Evolutionary conservation across 1,284 basidiomycete species (phyloP), one percentile per base, ranked within the genome.

Genomic region (Neonothopanus nambi): DNA sequence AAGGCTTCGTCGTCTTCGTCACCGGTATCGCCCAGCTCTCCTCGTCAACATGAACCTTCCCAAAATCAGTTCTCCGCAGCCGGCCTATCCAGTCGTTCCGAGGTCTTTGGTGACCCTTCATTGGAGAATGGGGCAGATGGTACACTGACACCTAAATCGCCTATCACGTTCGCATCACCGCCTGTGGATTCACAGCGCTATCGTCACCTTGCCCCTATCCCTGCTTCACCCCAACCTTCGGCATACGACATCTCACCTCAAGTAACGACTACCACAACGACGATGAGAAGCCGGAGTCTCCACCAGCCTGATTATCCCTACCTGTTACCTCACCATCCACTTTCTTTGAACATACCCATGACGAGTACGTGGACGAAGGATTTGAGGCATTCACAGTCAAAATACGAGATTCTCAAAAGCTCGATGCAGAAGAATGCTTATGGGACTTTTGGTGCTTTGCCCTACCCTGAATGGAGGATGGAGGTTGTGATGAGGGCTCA

Each of bases 391-490:
- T 30, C 43, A 28, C 43, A 28, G 17, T 26, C 24, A 6, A 28
- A 15, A 13, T 28, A 24, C 6, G 8, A n/a, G 43, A n/a, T 28
- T 8, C 7, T 13, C 24, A 13, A 30, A 18, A 52, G 35, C 37
- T 38, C 51, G 12, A 12, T 21, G 35, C 43, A 38, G 36, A 45
- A 52, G 37, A 43, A 48, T 5, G 30, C 38, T 17, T 26, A 36
- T n/a, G 45, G 39, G 9, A 54, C 65, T 1, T 67, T 71, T 18
- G 70, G 69, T 7, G 69, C 72, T 0, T 66, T 82, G 3, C 79
- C 80, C 0, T 87, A 85, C 61, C 84, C 84, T 0, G 83, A 84
- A 59, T 87, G 84, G 84, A 74, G 84, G 1, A 62, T 70, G 1
- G 71, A 76, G 2, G 61, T 82, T 0, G 71, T 75, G 2, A 69